Conservation (phyloP, 352 stramenopile species). For the Globisporangium middletonii region DNA sequence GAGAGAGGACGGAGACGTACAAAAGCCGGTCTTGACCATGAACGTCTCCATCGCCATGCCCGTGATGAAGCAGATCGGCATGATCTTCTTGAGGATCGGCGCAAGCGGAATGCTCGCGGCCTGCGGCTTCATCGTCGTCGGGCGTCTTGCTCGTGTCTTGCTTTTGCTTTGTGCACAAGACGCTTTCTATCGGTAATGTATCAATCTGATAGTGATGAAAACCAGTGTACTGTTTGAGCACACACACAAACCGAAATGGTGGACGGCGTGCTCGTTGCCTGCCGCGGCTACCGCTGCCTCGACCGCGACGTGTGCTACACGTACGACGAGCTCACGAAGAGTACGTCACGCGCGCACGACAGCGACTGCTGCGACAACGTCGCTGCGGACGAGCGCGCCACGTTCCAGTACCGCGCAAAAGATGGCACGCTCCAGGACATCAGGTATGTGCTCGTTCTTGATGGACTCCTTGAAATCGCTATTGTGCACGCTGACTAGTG, state of each 20-base stretch:
- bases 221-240: background rate
- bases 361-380: conserved; percentile 27
- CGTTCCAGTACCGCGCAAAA: conserved; percentile 34
- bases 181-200: too few species aligned
- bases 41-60: conserved; percentile 82
- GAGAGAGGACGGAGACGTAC: conserved; percentile 24
- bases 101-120: conserved; percentile 39
- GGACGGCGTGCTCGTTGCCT: conserved; percentile 11
- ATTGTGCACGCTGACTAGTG: too few species aligned
- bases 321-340: conserved; percentile 42
- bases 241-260: conserved; percentile 3
- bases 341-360: conserved; percentile 26
- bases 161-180: too few species aligned
- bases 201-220: background rate
- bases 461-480: background rate
- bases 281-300: conserved; percentile 43
- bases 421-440: conserved; percentile 29
- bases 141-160: background rate
- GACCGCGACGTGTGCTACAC: conserved; percentile 58
- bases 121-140: conserved; percentile 17
- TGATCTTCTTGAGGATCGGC: conserved; percentile 77
- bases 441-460: conserved; percentile 12
- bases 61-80: conserved; percentile 81
- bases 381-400: conserved; percentile 21
- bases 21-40: conserved; percentile 89